These are phyloP conservation scores for Crithidia fasciculata DNA, from an alignment of 208 protist species.

Conservation along the genomic window DNA sequence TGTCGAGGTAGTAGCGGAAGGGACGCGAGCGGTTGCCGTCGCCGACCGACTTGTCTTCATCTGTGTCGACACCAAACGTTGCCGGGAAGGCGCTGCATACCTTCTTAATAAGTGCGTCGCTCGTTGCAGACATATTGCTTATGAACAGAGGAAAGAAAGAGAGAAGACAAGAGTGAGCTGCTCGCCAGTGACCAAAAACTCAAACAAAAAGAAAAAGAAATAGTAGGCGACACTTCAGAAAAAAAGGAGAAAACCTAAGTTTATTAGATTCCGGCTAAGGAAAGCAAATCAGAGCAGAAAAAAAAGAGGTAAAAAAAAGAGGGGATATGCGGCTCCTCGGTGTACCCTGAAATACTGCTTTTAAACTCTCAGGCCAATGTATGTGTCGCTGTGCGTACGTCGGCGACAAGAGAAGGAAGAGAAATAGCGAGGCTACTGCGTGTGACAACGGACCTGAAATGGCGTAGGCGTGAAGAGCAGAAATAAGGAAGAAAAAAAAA, in stretches of 20 bases:
- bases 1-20: constrained; percentile 63
- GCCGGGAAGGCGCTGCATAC: constrained; percentile 46
- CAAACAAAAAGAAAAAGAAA: constrained; percentile 19
- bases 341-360: no score
- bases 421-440: not conserved
- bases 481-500: no score
- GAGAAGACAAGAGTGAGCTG: not conserved
- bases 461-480: no score
- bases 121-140: constrained; percentile 25
- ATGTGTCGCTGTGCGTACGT: not conserved
- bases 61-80: constrained; percentile 38
- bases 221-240: not conserved
- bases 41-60: constrained; percentile 8
- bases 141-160: not conserved
- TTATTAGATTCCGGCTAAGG: no score
- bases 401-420: not conserved
- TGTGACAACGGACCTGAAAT: no score
- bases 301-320: no score
- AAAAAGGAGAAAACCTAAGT: not conserved
- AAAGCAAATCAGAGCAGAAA: no score
- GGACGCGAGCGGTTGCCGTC: constrained; percentile 10
- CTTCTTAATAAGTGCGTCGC: constrained; percentile 42
- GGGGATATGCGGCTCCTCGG: no score
- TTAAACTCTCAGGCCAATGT: no score
- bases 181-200: not conserved